Base-by-base conservation (phyloP, 768 basidiomycete genomes). In the Termitomyces sp. region DNA sequence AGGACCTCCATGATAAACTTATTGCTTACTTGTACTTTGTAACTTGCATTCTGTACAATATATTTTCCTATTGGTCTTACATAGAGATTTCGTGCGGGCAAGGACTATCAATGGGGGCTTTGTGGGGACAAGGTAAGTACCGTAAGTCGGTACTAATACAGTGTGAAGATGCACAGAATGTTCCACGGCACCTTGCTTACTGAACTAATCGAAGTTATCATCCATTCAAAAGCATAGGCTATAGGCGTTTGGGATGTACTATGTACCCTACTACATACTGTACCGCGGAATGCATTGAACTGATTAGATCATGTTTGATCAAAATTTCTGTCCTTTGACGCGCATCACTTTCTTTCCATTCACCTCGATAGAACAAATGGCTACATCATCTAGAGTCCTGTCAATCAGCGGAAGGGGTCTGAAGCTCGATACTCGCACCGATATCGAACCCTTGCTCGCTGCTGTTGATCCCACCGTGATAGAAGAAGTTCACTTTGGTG, bases 401-500 rank as follows among this genome's bases (percentile, higher is more conserved):
- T 77, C 77, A 46, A 65, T 80, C 29, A 71, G 73, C 5, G 91
- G 91, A 23, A 76, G 77, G 61, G 86, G 85, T 38, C 79, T 96
- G 48, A 96, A 94, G 69, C 86, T 97, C 54, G 78, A 94, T 63
- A 81, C 84, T 15, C 76, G 80, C 12, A 82, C 75, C 0, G 91
- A 96, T 57, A 83, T 95, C 52, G 81, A 85, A 60, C 89, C 91
- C 1, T 81, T 85, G 62, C 73, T 98, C 20, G 70, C 73, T 23
- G 78, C 80, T 50, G 75, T 88, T 44, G 84, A 89, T 66, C 85
- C 88, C 9, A 68, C 76, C 3, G 65, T 71, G 59, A 76, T 94
- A 60, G 88, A 94, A 69, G 94, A 96, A 74, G 85, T 98, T 57
- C 89, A 94, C 65, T 78, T 99, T 49, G 91, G 94, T 44, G 96